Conservation (phyloP, 2,329 filamentous ascomycete species). For the Pseudocercospora pini-densiflorae region DNA sequence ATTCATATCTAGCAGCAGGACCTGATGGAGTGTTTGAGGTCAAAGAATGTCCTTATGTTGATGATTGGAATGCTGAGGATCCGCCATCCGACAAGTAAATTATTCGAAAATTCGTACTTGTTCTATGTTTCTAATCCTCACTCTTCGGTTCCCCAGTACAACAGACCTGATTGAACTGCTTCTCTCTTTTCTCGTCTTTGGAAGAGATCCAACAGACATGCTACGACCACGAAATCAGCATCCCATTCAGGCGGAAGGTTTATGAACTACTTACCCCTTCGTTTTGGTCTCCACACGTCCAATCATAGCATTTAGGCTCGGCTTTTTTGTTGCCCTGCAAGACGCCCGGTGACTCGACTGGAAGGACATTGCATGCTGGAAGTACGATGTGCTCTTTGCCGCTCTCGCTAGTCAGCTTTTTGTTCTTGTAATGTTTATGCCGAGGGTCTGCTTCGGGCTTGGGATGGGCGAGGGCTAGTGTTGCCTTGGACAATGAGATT, state of each 20-base stretch:
- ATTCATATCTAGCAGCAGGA: constrained; percentile 50
- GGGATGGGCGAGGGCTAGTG: background rate
- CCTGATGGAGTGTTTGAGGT: constrained; percentile 46
- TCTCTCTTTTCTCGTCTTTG: background rate
- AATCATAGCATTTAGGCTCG: too few species aligned
- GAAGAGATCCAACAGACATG: background rate
- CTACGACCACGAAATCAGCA: background rate
- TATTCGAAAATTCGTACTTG: background rate
- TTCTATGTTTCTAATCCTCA: background rate
- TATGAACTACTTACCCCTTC: background rate
- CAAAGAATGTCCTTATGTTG: constrained; percentile 45
- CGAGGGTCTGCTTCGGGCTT: too few species aligned
- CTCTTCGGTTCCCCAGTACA: background rate
- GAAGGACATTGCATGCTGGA: background rate
- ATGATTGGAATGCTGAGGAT: constrained; percentile 43
- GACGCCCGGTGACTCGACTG: too few species aligned
- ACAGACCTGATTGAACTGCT: background rate
- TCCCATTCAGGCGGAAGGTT: too few species aligned
- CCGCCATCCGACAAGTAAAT: background rate
- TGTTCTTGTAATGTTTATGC: background rate
- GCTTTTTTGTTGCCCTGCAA: too few species aligned
- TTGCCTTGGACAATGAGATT: background rate
- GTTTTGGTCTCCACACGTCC: background rate
- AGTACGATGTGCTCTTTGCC: background rate
- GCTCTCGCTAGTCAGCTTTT: background rate